These are phyloP conservation scores for Triangularia verruculosa DNA, from an alignment of 2,329 filamentous ascomycete genomes.

Conservation along the genomic window DNA sequence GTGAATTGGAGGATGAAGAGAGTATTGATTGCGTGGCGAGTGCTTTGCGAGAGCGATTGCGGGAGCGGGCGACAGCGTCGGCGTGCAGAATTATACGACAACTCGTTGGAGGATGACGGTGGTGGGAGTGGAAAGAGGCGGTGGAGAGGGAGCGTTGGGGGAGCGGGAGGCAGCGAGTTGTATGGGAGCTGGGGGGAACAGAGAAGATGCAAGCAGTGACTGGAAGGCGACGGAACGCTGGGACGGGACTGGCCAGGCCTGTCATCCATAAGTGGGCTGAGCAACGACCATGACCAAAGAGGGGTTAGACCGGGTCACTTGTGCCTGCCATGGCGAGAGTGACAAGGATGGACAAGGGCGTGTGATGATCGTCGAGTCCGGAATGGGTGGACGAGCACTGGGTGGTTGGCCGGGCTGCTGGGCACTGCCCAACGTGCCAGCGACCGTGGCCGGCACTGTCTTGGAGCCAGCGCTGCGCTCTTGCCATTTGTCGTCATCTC, in stretches of 20 bases:
- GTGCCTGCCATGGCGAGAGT: constrained; percentile 22
- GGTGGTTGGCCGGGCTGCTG: constrained; percentile 1
- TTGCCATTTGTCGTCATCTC: too few relatives aligned
- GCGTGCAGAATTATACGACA: constrained; percentile 28
- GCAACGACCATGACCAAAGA: constrained; percentile 23
- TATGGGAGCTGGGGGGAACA: constrained; percentile 10
- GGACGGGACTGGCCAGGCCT: constrained; percentile 17
- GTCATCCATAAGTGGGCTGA: constrained; percentile 27
- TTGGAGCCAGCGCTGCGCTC: background rate
- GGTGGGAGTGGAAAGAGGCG: constrained; percentile 20
- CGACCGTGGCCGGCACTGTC: constrained; percentile 18
- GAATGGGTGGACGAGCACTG: constrained; percentile 22
- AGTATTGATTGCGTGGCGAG: constrained; percentile 2
- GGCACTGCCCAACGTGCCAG: constrained; percentile 14
- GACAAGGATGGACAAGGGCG: constrained; percentile 16
- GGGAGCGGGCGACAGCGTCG: constrained; percentile 20
- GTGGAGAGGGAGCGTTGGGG: constrained; percentile 15
- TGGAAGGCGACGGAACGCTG: constrained; percentile 30
- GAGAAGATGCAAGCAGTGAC: constrained; percentile 24
- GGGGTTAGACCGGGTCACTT: constrained; percentile 21
- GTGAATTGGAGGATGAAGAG: constrained; percentile 5
- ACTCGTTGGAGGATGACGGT: constrained; percentile 12
- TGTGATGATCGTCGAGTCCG: constrained; percentile 18
- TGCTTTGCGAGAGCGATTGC: background rate
- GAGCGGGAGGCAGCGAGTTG: constrained; percentile 7